Conservation (phyloP, 495 filamentous ascomycete species). For the Penicillium coprophilum region DNA sequence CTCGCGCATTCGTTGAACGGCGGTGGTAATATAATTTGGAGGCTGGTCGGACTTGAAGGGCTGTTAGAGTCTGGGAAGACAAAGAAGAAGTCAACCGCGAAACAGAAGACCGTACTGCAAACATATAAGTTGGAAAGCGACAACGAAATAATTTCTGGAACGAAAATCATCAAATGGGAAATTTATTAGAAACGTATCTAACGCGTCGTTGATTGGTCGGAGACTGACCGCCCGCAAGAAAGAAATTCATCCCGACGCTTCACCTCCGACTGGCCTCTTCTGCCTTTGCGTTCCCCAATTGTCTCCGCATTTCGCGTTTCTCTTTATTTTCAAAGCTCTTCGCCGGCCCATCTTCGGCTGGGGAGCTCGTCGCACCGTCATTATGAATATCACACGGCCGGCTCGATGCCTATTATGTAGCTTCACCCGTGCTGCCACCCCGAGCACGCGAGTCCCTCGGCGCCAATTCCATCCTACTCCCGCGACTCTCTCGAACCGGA, state of each 20-base stretch:
- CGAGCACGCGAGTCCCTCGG: conserved; percentile 45
- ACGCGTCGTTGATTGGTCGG: conserved; percentile 23
- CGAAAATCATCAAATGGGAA: conserved; percentile 25
- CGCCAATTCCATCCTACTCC: conserved; percentile 55
- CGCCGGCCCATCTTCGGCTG: conserved; percentile 30
- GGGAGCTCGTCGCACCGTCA: conserved; percentile 25
- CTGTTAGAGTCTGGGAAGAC: background rate
- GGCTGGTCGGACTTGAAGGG: conserved; percentile 5
- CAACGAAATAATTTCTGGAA: conserved; percentile 10
- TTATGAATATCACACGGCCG: conserved; percentile 60
- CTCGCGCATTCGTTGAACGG: conserved; percentile 20
- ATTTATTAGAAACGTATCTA: conserved; percentile 35
- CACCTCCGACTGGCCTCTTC: conserved; percentile 30
- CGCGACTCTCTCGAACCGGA: conserved; percentile 35
- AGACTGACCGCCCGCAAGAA: conserved; percentile 31
- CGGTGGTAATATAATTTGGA: conserved; percentile 13
- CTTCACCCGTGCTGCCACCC: conserved; percentile 42
- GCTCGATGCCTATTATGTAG: conserved; percentile 58
- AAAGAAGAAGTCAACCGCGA: conserved; percentile 15
- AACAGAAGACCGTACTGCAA: conserved; percentile 18
- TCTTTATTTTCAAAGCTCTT: conserved; percentile 22
- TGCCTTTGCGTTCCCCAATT: conserved; percentile 16
- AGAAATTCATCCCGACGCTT: conserved; percentile 34
- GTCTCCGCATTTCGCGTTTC: conserved; percentile 17
- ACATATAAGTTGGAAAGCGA: conserved; percentile 23